Evolutionary conservation across 371 early-diverging fungal genomes (phyloP).

Genomic region (Mucor piriformis): DNA sequence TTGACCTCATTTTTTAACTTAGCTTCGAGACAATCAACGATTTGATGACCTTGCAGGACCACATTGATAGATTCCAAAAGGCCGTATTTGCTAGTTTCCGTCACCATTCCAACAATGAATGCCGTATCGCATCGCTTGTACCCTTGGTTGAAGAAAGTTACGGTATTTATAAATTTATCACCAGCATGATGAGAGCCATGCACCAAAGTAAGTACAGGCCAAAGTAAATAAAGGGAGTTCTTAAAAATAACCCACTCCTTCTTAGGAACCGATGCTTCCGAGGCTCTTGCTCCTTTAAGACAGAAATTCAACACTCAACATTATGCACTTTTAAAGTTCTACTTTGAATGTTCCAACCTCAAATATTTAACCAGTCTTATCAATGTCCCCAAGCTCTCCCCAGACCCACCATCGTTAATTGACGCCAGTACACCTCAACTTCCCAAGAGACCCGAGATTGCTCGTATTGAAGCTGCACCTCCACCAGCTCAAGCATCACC

Average conservation of each 20-base stretch:
- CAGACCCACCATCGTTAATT: constrained; percentile 75
- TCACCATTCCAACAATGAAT: constrained; percentile 88
- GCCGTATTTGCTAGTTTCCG: constrained; percentile 86
- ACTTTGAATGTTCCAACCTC: constrained; percentile 87
- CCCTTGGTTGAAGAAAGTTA: constrained; percentile 96
- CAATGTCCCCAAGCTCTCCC: constrained; percentile 85
- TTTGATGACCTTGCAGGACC: constrained; percentile 87
- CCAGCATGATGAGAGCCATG: constrained; percentile 96
- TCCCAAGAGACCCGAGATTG: constrained; percentile 39
- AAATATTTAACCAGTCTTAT: constrained; percentile 92
- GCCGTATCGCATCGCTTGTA: constrained; percentile 92
- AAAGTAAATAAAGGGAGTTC: too few relatives aligned
- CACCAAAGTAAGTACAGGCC: constrained; percentile 73
- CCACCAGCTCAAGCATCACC: constrained; percentile 60
- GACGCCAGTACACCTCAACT: constrained; percentile 48
- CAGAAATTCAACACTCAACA: constrained; percentile 86
- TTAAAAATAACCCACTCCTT: neutral
- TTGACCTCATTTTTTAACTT: neutral
- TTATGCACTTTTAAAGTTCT: constrained; percentile 86
- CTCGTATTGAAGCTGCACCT: constrained; percentile 24
- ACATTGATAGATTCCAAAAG: constrained; percentile 90
- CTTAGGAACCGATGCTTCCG: constrained; percentile 69
- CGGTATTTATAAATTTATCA: constrained; percentile 94
- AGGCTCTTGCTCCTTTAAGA: constrained; percentile 88
- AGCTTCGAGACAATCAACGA: constrained; percentile 94